Conservation (phyloP, 2,329 filamentous ascomycete species). For the Trichoderma koningii region DNA sequence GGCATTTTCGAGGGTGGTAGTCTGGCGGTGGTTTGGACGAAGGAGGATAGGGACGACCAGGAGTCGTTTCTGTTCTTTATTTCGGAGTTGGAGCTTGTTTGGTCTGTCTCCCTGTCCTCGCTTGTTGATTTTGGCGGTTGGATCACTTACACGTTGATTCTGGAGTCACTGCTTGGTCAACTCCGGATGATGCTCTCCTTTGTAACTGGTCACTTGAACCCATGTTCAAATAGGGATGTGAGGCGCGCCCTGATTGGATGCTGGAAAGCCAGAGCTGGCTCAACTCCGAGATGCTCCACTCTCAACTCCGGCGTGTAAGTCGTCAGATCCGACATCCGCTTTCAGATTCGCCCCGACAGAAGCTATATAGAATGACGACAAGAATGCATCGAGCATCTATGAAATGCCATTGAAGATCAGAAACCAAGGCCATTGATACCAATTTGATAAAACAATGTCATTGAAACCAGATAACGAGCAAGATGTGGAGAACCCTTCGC, state of each 20-base stretch:
- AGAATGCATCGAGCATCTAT: neutral
- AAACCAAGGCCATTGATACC: neutral
- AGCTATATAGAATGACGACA: constrained; percentile 8
- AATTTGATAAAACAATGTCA: constrained; percentile 2
- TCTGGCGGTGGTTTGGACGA: neutral
- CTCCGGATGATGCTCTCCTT: neutral
- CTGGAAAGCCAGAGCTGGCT: neutral
- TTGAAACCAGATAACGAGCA: neutral
- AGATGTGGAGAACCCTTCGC: neutral
- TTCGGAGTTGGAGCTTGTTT: neutral
- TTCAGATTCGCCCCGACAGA: neutral
- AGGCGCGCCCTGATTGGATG: neutral
- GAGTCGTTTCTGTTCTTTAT: neutral
- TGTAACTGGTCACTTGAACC: neutral
- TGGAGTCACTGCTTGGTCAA: neutral
- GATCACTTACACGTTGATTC: neutral
- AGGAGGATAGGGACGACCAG: neutral
- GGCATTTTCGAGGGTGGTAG: neutral
- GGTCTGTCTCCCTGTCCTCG: neutral
- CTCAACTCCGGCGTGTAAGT: constrained; percentile 1
- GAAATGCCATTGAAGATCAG: neutral
- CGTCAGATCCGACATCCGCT: constrained; percentile 6
- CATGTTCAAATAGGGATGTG: constrained; percentile 1
- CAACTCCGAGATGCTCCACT: constrained; percentile 13
- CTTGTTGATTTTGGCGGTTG: neutral